Evolutionary conservation across 164 flowering plant genomes (phyloP).

Genomic region (Stephania yunnanensis): DNA sequence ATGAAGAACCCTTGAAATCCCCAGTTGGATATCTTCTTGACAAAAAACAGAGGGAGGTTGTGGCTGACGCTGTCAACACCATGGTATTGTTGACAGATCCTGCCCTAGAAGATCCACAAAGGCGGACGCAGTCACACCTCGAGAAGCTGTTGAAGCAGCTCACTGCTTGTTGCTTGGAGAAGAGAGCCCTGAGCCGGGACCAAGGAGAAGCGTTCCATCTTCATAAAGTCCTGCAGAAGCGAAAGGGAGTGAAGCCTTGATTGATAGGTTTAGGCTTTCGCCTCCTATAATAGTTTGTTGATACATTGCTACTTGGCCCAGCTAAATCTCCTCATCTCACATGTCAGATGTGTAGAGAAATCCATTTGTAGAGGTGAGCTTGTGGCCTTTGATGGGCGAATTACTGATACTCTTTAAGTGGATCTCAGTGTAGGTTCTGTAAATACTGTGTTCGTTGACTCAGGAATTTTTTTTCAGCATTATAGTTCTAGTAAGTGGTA

Average conservation of each 20-base stretch:
- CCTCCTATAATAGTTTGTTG: background rate
- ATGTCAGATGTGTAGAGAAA: background rate
- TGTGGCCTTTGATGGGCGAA: background rate
- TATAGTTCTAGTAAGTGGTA: too few species aligned
- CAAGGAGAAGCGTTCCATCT: slow-evolving; percentile 90
- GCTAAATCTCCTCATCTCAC: background rate
- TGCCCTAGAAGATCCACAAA: slow-evolving; percentile 36
- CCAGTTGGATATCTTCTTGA: slow-evolving; percentile 71
- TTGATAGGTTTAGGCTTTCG: background rate
- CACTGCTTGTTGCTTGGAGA: slow-evolving; percentile 75
- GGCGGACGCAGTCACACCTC: slow-evolving; percentile 58
- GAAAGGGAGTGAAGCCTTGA: slow-evolving; percentile 25
- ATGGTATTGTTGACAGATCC: slow-evolving; percentile 72
- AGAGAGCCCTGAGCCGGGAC: slow-evolving; percentile 63
- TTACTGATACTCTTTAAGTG: background rate
- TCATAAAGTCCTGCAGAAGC: slow-evolving; percentile 43
- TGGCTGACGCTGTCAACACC: slow-evolving; percentile 83
- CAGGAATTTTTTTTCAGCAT: too few species aligned
- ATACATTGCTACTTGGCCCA: background rate
- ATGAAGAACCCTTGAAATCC: slow-evolving; percentile 62
- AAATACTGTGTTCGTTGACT: background rate
- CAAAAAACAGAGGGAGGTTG: slow-evolving; percentile 66
- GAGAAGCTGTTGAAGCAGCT: slow-evolving; percentile 81
- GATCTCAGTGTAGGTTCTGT: background rate
- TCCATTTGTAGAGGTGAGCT: background rate